phyloP scores from a whole-genome alignment of 2,329 filamentous ascomycete genomes.

The Pseudogymnoascus sp. region DNA sequence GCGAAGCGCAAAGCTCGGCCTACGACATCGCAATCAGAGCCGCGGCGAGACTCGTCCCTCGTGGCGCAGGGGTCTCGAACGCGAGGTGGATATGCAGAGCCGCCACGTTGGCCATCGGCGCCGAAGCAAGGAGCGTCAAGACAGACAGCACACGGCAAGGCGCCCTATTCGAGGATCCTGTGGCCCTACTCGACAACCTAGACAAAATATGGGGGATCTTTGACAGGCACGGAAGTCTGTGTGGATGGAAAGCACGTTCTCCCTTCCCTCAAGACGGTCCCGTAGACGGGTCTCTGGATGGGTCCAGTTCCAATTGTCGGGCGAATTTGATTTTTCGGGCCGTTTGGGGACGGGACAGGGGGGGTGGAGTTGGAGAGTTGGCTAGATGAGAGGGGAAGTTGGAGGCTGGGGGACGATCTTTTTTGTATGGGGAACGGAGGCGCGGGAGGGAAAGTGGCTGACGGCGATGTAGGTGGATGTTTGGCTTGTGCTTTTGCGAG shows the following conservation, averaged over 20 bases:
- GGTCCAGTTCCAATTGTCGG: background rate
- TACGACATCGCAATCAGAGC: background rate
- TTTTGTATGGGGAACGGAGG: background rate
- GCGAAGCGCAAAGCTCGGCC: background rate
- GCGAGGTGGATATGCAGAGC: background rate
- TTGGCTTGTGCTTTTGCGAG: background rate
- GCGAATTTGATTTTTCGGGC: background rate
- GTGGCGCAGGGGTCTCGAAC: background rate
- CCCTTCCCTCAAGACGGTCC: background rate
- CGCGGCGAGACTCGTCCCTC: background rate
- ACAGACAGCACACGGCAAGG: background rate
- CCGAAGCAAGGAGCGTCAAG: background rate
- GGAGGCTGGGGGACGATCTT: background rate
- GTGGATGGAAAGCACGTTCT: background rate
- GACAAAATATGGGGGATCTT: background rate
- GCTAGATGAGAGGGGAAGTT: background rate
- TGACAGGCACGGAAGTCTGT: background rate
- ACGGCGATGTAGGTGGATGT: background rate
- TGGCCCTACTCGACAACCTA: background rate
- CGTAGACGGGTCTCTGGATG: background rate
- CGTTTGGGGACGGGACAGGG: constrained; percentile 3
- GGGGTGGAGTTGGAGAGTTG: background rate
- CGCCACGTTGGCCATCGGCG: background rate
- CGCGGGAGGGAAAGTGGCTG: background rate
- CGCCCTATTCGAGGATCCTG: background rate